These are phyloP conservation scores for Picea sitchensis DNA, from an alignment of 75 land plant genomes.

Conservation along the genomic window DNA sequence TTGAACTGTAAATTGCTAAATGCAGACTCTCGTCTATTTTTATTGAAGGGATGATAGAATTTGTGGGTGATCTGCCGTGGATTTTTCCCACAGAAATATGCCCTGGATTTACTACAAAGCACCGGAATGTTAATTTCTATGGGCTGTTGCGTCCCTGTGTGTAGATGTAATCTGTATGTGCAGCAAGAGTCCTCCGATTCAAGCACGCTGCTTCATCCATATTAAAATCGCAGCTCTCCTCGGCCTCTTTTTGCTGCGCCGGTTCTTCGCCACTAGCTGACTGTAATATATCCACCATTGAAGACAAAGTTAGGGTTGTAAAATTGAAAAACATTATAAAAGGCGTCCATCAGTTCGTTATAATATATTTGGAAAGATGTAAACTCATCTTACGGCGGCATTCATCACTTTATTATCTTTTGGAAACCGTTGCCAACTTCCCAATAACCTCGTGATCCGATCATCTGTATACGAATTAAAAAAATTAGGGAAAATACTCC, in stretches of 20 bases:
- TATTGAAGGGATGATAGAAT: no score
- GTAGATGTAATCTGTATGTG: slow-evolving; percentile 9
- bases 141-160: not conserved
- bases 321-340: not conserved
- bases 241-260: not conserved
- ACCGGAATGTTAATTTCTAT: not conserved
- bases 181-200: not conserved
- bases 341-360: not conserved
- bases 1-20: no score
- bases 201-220: not conserved
- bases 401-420: no score
- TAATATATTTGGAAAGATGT: no score
- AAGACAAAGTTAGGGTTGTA: not conserved
- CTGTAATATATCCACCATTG: not conserved
- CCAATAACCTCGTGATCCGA: no score
- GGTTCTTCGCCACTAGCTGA: not conserved
- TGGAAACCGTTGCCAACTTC: no score
- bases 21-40: no score
- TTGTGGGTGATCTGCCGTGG: no score
- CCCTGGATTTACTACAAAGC: no score
- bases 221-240: slow-evolving; percentile 8
- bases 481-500: no score
- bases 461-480: no score
- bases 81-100: no score
- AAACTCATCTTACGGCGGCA: not conserved